Evolutionary conservation across 371 early-diverging fungal species (phyloP).

Genomic region (Smittium mucronatum): DNA sequence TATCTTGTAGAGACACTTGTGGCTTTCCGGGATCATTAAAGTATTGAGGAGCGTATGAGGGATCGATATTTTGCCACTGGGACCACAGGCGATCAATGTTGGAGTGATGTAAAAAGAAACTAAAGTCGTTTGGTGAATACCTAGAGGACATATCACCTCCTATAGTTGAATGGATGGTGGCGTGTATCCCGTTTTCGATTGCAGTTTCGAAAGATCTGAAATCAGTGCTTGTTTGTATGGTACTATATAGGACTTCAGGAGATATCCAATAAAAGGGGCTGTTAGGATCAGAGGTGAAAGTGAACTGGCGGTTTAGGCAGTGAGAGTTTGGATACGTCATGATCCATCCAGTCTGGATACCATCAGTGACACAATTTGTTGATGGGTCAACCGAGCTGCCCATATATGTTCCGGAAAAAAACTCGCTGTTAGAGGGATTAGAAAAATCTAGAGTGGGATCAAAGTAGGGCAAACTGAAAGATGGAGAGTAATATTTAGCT

Average conservation of each 20-base stretch:
- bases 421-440: slow-evolving; percentile 20
- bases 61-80: slow-evolving; percentile 33
- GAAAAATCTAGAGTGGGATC: slow-evolving; percentile 24
- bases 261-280: slow-evolving; percentile 26
- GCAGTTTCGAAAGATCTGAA: slow-evolving; percentile 28
- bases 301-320: slow-evolving; percentile 26
- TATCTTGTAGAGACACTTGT: slow-evolving; percentile 7
- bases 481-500: slow-evolving; percentile 17
- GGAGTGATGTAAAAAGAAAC: slow-evolving; percentile 40
- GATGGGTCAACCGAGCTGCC: slow-evolving; percentile 26
- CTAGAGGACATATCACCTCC: slow-evolving; percentile 37
- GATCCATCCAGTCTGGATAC: slow-evolving; percentile 18
- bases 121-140: slow-evolving; percentile 38
- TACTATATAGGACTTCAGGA: slow-evolving; percentile 27
- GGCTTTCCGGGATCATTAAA: neutral
- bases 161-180: slow-evolving; percentile 29
- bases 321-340: slow-evolving; percentile 25
- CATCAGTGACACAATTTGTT: slow-evolving; percentile 18
- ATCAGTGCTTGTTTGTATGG: slow-evolving; percentile 18
- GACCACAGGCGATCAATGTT: slow-evolving; percentile 38
- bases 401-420: slow-evolving; percentile 19
- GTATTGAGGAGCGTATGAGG: slow-evolving; percentile 13
- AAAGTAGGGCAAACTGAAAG: slow-evolving; percentile 38
- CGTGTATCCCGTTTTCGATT: slow-evolving; percentile 35
- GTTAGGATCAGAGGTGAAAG: slow-evolving; percentile 16